phyloP scores from a whole-genome alignment of 495 filamentous ascomycete species.

The Lophium mytilinum region DNA sequence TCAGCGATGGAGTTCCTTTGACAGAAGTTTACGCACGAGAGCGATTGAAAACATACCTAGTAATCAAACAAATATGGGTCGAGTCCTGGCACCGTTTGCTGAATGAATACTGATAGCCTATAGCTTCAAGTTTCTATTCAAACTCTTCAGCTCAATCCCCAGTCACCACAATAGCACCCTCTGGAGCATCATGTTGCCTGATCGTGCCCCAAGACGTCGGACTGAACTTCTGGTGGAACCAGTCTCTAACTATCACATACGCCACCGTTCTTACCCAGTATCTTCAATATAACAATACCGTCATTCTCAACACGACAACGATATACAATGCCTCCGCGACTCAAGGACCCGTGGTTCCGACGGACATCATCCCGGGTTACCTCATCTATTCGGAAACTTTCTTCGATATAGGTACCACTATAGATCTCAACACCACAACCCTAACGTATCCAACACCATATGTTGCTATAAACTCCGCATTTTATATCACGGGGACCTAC shows the following conservation, averaged over 20 bases:
- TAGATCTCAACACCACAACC: background rate
- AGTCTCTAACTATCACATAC: background rate
- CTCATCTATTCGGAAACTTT: background rate
- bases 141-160: background rate
- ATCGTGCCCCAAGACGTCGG: background rate
- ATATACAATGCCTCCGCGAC: background rate
- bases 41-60: no score
- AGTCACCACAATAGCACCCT: background rate
- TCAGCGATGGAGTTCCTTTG: no score
- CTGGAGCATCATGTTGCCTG: background rate
- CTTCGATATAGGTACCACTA: background rate
- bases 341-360: background rate
- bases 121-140: background rate
- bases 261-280: constrained; percentile 3
- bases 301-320: background rate
- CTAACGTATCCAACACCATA: background rate
- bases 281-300: constrained; percentile 5
- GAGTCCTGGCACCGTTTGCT: no score
- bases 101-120: no score
- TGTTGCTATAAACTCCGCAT: background rate
- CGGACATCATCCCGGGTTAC: background rate
- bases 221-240: constrained; percentile 6
- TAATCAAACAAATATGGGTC: no score
- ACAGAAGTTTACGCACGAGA: no score
- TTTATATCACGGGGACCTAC: background rate